Evolutionary conservation across 768 basidiomycete species (phyloP).

Genomic region (Piloderma croceum): DNA sequence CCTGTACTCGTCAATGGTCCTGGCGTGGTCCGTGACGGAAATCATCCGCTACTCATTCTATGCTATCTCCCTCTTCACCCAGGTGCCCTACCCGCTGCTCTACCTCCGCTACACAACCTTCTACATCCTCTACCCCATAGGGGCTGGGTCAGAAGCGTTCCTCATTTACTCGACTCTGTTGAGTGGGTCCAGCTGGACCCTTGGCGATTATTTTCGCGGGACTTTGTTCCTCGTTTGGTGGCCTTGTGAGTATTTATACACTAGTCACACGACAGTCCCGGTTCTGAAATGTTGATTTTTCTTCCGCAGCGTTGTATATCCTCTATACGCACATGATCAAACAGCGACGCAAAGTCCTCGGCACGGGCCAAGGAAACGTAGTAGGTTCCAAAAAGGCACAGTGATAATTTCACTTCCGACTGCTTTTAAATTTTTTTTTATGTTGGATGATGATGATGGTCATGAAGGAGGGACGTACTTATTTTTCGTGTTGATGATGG

Average conservation of each 20-base stretch:
- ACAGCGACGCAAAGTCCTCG: conserved; percentile 51
- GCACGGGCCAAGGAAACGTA: conserved; percentile 25
- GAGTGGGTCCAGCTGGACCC: conserved; percentile 41
- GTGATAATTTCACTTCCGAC: too few relatives aligned
- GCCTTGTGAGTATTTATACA: conserved; percentile 58
- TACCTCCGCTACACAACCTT: conserved; percentile 90
- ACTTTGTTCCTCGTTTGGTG: conserved; percentile 78
- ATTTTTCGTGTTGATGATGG: too few relatives aligned
- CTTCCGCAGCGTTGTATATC: conserved; percentile 43
- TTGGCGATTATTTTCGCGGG: conserved; percentile 52
- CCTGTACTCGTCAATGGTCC: conserved; percentile 83
- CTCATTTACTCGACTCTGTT: conserved; percentile 71
- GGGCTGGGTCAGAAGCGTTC: conserved; percentile 86
- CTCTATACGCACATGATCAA: conserved; percentile 58
- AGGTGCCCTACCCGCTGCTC: conserved; percentile 43
- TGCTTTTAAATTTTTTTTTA: too few relatives aligned
- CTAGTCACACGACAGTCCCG: too few relatives aligned
- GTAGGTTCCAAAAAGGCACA: too few relatives aligned
- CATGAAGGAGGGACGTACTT: too few relatives aligned
- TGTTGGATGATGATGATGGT: too few relatives aligned
- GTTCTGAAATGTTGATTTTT: too few relatives aligned
- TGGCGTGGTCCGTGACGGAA: conserved; percentile 91
- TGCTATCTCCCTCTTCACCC: conserved; percentile 57
- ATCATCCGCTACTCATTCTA: conserved; percentile 91
- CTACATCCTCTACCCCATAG: conserved; percentile 88